Percentiles rank a stretch among this genome's conserved stretches.
Evolutionary conservation across 306 rosid species (phyloP).

Genomic region (Gastrolobium bilobum): DNA sequence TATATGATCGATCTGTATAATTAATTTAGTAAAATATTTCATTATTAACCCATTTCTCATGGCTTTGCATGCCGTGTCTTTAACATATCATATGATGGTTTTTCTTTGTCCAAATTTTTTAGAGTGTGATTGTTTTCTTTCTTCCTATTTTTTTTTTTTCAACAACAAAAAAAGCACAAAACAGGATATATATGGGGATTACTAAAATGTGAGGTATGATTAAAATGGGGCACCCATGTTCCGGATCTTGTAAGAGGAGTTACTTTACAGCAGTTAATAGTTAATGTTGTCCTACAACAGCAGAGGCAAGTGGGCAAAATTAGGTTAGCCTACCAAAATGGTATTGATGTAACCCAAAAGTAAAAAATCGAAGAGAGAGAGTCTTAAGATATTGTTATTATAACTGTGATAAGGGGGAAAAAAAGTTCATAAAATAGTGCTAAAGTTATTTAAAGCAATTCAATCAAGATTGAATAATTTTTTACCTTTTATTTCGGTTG

Average conservation of each 20-base stretch:
- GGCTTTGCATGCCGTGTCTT: no score
- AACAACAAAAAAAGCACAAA: neutral
- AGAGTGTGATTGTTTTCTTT: no score
- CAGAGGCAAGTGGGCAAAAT: no score
- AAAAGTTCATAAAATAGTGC: neutral
- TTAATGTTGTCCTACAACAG: neutral
- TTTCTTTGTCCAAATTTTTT: no score
- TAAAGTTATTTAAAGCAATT: neutral
- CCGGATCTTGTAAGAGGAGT: neutral
- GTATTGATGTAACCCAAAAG: neutral
- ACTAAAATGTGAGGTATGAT: neutral
- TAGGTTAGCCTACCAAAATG: neutral
- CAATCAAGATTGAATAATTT: no score
- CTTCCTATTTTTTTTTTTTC: neutral
- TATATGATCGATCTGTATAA: no score
- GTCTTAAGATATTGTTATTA: neutral
- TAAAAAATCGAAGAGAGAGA: neutral
- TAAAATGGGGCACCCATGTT: neutral
- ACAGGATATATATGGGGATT: neutral
- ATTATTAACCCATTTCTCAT: no score
- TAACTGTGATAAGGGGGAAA: neutral
- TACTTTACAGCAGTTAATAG: conserved; percentile 5
- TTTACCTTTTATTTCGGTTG: no score
- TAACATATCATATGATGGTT: no score
- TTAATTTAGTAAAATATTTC: no score